A percentile compares a stretch with the other conserved stretches of the same genome.
These are phyloP conservation scores for Hymenochaete sp. DNA, from an alignment of 1,284 basidiomycete genomes.

Conservation along the genomic window DNA sequence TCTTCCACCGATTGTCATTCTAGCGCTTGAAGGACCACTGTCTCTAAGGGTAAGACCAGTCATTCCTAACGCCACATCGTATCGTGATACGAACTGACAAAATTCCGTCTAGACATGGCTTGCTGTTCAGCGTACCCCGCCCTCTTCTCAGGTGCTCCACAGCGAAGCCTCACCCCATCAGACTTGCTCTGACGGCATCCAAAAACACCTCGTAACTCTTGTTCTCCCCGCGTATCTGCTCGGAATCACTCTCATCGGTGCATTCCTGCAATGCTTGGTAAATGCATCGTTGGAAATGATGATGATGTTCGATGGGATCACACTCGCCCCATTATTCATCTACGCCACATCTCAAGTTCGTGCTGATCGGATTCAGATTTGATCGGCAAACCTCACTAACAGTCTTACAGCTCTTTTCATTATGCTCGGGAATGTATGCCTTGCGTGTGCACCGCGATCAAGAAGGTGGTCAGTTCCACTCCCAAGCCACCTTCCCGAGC, in stretches of 20 bases:
- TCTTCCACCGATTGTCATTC: slow-evolving; percentile 9
- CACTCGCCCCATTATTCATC: slow-evolving; percentile 8
- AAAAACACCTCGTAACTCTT: slow-evolving; percentile 3
- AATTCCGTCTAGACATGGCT: slow-evolving; percentile 10
- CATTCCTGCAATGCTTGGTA: slow-evolving; percentile 5
- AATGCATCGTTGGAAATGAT: neutral
- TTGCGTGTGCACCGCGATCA: slow-evolving; percentile 6
- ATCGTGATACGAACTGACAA: neutral
- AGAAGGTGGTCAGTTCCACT: slow-evolving; percentile 7
- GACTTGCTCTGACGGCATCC: neutral
- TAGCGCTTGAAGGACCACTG: slow-evolving; percentile 7
- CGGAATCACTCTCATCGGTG: slow-evolving; percentile 1
- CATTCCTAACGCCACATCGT: neutral
- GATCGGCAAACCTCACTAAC: neutral
- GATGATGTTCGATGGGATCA: neutral
- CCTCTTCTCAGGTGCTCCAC: neutral
- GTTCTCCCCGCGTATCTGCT: slow-evolving; percentile 9
- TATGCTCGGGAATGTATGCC: neutral
- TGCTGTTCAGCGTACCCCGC: slow-evolving; percentile 1
- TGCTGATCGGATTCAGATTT: neutral
- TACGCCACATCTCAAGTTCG: slow-evolving; percentile 5
- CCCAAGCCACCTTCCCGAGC: neutral
- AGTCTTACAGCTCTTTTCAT: slow-evolving; percentile 4
- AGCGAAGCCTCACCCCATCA: neutral
- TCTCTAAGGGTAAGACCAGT: slow-evolving; percentile 9